phyloP scores from a whole-genome alignment of 2,329 filamentous ascomycete species.

The Talaromyces sp. region DNA sequence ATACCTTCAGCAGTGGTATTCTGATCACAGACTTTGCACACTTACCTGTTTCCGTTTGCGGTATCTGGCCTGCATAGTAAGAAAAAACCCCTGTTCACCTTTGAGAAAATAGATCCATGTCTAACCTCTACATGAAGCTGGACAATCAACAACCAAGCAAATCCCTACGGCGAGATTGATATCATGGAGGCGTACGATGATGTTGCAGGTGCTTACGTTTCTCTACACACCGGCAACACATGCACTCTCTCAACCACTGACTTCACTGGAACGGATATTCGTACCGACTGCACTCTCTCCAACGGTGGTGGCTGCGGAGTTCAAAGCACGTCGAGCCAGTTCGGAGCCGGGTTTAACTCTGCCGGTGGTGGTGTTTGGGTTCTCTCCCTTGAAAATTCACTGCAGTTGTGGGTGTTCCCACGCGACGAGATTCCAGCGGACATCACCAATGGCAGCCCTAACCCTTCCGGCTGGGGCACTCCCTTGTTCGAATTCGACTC shows the following conservation, averaged over 20 bases:
- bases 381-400: constrained; percentile 46
- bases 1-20: constrained; percentile 45
- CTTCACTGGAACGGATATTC: constrained; percentile 50
- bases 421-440: constrained; percentile 44
- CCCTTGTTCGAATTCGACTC: constrained; percentile 46
- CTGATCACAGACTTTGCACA: constrained; percentile 49
- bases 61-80: constrained; percentile 51
- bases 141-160: constrained; percentile 43
- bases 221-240: constrained; percentile 48
- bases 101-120: neutral
- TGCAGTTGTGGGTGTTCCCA: constrained; percentile 54
- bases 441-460: constrained; percentile 43
- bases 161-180: constrained; percentile 47
- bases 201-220: constrained; percentile 44
- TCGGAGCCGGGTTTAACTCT: constrained; percentile 54
- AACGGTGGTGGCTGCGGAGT: constrained; percentile 41
- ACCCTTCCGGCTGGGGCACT: constrained; percentile 46
- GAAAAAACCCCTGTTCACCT: neutral
- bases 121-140: constrained; percentile 25
- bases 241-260: constrained; percentile 43
- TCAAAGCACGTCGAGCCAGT: constrained; percentile 40
- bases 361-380: constrained; percentile 51
- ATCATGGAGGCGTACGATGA: constrained; percentile 53
- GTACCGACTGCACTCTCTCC: constrained; percentile 49
- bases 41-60: constrained; percentile 48